Evolutionary conservation across 768 basidiomycete species (phyloP).

Genomic region (Psilocybe sp.): DNA sequence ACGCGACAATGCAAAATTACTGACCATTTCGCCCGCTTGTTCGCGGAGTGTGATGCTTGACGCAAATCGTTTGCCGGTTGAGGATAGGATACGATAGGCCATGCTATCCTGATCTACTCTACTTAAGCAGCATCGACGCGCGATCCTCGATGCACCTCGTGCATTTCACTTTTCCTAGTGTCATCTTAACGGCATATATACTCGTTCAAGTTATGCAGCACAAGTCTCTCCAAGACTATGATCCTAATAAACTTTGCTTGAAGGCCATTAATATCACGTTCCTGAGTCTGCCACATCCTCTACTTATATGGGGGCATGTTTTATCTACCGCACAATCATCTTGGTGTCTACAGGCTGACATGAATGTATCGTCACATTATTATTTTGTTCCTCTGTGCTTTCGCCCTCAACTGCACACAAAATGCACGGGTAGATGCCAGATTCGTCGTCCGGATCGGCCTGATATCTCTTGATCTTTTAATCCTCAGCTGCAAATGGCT

Average conservation of each 20-base stretch:
- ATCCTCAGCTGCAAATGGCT: too few relatives aligned
- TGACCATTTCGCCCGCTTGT: too few relatives aligned
- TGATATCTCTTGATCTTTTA: too few relatives aligned
- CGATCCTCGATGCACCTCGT: background rate
- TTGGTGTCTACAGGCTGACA: background rate
- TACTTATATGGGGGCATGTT: constrained; percentile 60
- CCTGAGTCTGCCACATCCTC: constrained; percentile 51
- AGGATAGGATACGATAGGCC: too few relatives aligned
- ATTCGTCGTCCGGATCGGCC: too few relatives aligned
- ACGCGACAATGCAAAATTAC: too few relatives aligned
- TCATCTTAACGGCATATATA: background rate
- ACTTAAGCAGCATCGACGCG: constrained; percentile 30
- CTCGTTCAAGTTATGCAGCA: background rate
- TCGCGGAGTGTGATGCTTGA: too few relatives aligned
- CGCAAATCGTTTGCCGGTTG: too few relatives aligned
- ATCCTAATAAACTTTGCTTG: constrained; percentile 28
- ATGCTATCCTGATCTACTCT: too few relatives aligned
- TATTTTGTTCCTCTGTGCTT: constrained; percentile 21
- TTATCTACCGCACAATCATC: background rate
- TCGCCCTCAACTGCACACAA: constrained; percentile 16
- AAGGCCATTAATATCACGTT: constrained; percentile 54
- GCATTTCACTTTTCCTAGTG: background rate
- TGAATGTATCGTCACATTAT: constrained; percentile 9
- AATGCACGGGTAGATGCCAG: too few relatives aligned
- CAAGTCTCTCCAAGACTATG: too few relatives aligned